Percentiles rank a stretch among this genome's conserved stretches.
Evolutionary conservation across 768 basidiomycete genomes (phyloP).

Genomic region (Suillus fuscotomentosus): DNA sequence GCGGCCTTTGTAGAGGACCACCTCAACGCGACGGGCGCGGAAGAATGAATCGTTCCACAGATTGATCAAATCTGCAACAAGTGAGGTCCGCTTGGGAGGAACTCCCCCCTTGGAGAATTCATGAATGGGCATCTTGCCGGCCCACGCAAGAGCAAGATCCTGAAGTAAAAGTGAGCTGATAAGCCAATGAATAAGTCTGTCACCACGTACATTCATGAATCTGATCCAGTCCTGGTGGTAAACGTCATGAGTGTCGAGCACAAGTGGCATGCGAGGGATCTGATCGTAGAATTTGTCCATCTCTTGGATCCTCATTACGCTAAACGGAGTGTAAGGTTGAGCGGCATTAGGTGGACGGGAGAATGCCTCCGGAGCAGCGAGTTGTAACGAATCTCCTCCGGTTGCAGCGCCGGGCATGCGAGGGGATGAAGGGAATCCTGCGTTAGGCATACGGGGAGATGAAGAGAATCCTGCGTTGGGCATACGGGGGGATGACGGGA

Average conservation of each 20-base stretch:
- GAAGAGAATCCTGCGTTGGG: constrained; percentile 23
- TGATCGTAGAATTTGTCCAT: constrained; percentile 73
- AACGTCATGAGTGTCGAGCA: constrained; percentile 75
- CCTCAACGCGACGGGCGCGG: constrained; percentile 69
- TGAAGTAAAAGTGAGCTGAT: constrained; percentile 24
- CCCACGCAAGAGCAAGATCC: constrained; percentile 78
- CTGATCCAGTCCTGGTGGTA: constrained; percentile 78
- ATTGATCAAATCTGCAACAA: constrained; percentile 72
- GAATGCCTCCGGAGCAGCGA: constrained; percentile 70
- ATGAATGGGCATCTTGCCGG: constrained; percentile 69
- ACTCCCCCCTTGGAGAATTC: constrained; percentile 45
- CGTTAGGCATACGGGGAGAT: constrained; percentile 30
- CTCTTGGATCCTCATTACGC: constrained; percentile 67
- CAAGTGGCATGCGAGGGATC: constrained; percentile 69
- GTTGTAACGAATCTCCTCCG: constrained; percentile 35
- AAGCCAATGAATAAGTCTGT: background rate
- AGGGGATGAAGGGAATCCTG: constrained; percentile 28
- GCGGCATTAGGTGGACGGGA: constrained; percentile 67
- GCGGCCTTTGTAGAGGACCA: constrained; percentile 77
- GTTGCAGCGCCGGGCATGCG: constrained; percentile 20
- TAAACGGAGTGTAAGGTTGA: constrained; percentile 68
- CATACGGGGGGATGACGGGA: constrained; percentile 30
- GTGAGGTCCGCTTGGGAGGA: constrained; percentile 53
- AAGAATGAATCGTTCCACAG: constrained; percentile 83
- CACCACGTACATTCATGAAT: constrained; percentile 62